A percentile compares a stretch with the other conserved stretches of the same genome.
These are phyloP conservation scores for Wallacemonas sp. DNA, from an alignment of 208 protist species.

Conservation along the genomic window DNA sequence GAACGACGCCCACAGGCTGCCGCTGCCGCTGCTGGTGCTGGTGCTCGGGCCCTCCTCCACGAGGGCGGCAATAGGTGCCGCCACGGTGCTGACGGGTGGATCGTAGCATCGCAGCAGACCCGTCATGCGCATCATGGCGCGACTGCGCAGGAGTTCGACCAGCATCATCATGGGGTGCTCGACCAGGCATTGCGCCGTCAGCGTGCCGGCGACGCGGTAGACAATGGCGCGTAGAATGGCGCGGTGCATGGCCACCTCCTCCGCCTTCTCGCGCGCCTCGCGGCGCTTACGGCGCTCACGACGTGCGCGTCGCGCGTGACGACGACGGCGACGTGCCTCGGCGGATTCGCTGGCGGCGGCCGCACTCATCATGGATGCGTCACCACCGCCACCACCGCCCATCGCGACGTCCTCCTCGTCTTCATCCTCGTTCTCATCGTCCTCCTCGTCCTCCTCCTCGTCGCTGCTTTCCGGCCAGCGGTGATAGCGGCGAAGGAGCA, in stretches of 20 bases:
- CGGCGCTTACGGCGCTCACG: slow-evolving; percentile 18
- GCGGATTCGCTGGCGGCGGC: not conserved
- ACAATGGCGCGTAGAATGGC: slow-evolving; percentile 74
- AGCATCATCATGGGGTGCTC: slow-evolving; percentile 75
- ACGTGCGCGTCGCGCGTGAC: slow-evolving; percentile 10
- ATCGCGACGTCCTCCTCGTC: slow-evolving; percentile 8
- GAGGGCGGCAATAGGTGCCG: slow-evolving; percentile 7
- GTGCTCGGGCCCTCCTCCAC: slow-evolving; percentile 7
- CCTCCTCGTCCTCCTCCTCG: slow-evolving; percentile 26
- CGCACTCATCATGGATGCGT: not conserved
- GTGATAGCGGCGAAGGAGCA: slow-evolving; percentile 72
- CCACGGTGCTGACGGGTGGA: slow-evolving; percentile 4
- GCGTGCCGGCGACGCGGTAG: slow-evolving; percentile 63
- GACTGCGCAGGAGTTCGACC: slow-evolving; percentile 64
- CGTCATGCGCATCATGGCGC: slow-evolving; percentile 68
- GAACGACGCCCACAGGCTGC: too few species aligned
- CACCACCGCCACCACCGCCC: too few species aligned
- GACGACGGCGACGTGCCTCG: not conserved
- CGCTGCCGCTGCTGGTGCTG: not conserved
- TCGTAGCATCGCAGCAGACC: slow-evolving; percentile 63
- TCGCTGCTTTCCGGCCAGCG: slow-evolving; percentile 19
- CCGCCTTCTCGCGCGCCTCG: slow-evolving; percentile 27
- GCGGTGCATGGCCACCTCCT: slow-evolving; percentile 29
- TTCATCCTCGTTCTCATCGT: slow-evolving; percentile 15
- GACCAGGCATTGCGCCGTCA: slow-evolving; percentile 65